These are phyloP conservation scores for Teunomyces atbi DNA, from an alignment of 805 yeast genomes.

Conservation along the genomic window DNA sequence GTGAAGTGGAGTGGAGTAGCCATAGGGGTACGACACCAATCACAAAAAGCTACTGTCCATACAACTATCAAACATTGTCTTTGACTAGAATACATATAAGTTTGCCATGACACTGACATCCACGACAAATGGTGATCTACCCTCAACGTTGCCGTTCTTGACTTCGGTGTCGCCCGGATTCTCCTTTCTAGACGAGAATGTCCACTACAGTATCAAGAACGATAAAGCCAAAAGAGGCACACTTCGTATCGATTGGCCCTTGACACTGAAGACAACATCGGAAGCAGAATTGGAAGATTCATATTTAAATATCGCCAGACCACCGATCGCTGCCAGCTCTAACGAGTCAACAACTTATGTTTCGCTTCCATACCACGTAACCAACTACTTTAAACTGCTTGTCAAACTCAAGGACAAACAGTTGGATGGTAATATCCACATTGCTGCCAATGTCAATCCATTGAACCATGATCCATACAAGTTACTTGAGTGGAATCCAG, in stretches of 20 bases:
- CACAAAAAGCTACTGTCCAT: no score
- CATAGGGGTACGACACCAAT: background rate
- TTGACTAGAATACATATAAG: no score
- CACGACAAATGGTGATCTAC: slow-evolving; percentile 15
- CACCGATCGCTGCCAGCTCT: slow-evolving; percentile 26
- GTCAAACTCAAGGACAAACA: slow-evolving; percentile 35
- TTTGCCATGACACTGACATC: slow-evolving; percentile 5
- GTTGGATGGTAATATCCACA: slow-evolving; percentile 42
- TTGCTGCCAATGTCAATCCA: slow-evolving; percentile 57
- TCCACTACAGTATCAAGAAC: slow-evolving; percentile 26
- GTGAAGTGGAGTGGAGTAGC: background rate
- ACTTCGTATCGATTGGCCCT: slow-evolving; percentile 9
- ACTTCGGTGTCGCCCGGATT: slow-evolving; percentile 39
- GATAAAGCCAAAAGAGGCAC: slow-evolving; percentile 9
- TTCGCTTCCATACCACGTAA: slow-evolving; percentile 50
- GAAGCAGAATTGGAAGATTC: slow-evolving; percentile 15
- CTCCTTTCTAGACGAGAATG: slow-evolving; percentile 30
- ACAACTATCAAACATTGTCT: no score
- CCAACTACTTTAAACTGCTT: slow-evolving; percentile 37
- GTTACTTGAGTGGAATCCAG: slow-evolving; percentile 53
- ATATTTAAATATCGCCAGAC: slow-evolving; percentile 39
- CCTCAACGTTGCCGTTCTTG: slow-evolving; percentile 29
- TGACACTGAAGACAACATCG: slow-evolving; percentile 3
- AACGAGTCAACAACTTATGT: slow-evolving; percentile 53
- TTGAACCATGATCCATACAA: slow-evolving; percentile 52